phyloP scores from a whole-genome alignment of 768 basidiomycete genomes.

The Macrolepiota fuliginosa region DNA sequence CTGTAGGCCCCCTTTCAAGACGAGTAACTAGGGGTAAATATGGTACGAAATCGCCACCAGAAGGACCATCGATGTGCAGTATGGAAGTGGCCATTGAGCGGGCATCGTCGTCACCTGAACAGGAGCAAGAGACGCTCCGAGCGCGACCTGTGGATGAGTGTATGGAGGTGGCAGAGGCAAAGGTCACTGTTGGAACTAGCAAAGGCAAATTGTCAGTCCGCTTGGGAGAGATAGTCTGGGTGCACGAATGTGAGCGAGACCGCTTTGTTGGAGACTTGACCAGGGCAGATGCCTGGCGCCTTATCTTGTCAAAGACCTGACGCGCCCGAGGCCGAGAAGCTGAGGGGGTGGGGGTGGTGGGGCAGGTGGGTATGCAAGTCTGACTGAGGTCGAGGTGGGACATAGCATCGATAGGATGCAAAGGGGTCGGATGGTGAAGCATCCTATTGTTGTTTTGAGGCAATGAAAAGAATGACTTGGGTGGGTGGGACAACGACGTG shows the following conservation, averaged over 20 bases:
- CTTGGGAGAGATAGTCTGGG: neutral
- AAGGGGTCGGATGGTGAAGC: slow-evolving; percentile 1
- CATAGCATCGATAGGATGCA: slow-evolving; percentile 2
- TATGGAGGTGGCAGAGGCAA: slow-evolving; percentile 1
- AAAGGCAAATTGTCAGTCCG: neutral
- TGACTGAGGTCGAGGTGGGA: slow-evolving; percentile 4
- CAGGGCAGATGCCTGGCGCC: slow-evolving; percentile 15
- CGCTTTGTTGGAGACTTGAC: slow-evolving; percentile 9
- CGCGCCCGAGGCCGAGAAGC: slow-evolving; percentile 3
- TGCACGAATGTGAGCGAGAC: slow-evolving; percentile 6
- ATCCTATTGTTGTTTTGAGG: neutral
- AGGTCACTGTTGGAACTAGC: slow-evolving; percentile 5
- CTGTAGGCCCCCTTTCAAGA: neutral
- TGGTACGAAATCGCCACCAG: slow-evolving; percentile 5
- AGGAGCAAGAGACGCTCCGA: slow-evolving; percentile 1
- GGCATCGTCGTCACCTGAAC: neutral
- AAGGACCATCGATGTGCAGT: neutral
- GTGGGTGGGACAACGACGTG: neutral
- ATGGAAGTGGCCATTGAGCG: neutral
- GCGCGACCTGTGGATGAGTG: neutral
- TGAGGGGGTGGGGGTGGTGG: neutral
- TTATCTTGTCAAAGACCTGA: slow-evolving; percentile 12
- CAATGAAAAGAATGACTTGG: slow-evolving; percentile 5
- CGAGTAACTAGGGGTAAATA: slow-evolving; percentile 4
- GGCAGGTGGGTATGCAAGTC: neutral